phyloP scores from a whole-genome alignment of 805 yeast species.

The Lachancea sp. region DNA sequence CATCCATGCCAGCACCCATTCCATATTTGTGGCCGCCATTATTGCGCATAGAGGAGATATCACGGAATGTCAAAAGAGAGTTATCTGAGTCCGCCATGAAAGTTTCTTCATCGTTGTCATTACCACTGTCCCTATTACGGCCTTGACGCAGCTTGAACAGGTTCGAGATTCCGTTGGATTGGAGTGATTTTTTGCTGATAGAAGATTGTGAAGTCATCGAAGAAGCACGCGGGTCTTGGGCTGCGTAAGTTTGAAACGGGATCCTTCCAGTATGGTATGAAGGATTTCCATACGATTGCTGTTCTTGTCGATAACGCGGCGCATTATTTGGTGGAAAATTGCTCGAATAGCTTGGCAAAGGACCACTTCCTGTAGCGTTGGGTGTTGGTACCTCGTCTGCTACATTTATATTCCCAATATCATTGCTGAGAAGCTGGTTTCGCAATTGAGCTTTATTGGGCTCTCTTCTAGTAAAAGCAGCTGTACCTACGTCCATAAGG shows the following conservation, averaged over 20 bases:
- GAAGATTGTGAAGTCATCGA: conserved; percentile 4
- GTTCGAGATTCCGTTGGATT: conserved; percentile 3
- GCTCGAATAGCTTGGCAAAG: neutral
- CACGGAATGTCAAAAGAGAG: conserved; percentile 51
- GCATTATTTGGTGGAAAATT: neutral
- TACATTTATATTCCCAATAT: conserved; percentile 42
- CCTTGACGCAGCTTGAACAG: conserved; percentile 6
- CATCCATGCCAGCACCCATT: conserved; percentile 36
- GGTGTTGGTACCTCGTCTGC: conserved; percentile 36
- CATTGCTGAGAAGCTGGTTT: conserved; percentile 35
- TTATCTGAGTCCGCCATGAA: conserved; percentile 31
- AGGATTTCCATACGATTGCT: neutral
- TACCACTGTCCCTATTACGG: conserved; percentile 16
- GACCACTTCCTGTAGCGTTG: neutral
- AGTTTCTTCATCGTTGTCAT: conserved; percentile 36
- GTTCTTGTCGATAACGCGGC: neutral
- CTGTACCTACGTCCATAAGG: conserved; percentile 34
- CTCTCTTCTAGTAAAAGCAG: conserved; percentile 17
- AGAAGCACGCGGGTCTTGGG: conserved; percentile 2
- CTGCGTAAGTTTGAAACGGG: neutral
- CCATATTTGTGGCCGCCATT: conserved; percentile 57
- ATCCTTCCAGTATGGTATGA: neutral
- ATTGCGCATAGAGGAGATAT: conserved; percentile 56
- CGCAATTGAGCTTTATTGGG: conserved; percentile 22
- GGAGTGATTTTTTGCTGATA: conserved; percentile 4